A percentile compares a stretch with the other conserved stretches of the same genome.
These are phyloP conservation scores for Stemphylium lycopersici DNA, from an alignment of 2,329 filamentous ascomycete genomes.

Conservation along the genomic window DNA sequence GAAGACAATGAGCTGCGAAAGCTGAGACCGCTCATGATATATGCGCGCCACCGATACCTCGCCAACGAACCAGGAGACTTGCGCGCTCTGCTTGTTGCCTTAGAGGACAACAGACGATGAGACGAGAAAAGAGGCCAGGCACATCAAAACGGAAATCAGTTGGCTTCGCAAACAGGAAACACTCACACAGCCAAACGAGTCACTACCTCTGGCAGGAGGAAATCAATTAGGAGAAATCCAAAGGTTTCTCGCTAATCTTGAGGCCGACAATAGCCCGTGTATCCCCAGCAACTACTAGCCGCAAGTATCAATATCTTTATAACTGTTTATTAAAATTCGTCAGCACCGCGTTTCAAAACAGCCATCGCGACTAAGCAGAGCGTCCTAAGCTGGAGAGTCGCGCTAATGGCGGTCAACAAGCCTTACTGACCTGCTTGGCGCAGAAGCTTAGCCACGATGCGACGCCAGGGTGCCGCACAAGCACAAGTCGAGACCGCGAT, in stretches of 20 bases:
- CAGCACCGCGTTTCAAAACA: neutral
- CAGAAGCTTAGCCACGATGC: conserved; percentile 31
- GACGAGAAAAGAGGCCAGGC: neutral
- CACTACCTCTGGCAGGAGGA: neutral
- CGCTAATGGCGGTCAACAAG: conserved; percentile 24
- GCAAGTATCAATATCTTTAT: too few relatives aligned
- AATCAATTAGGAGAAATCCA: neutral
- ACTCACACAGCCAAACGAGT: neutral
- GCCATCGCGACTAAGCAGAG: too few relatives aligned
- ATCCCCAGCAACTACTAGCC: too few relatives aligned
- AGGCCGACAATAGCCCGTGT: neutral
- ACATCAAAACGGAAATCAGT: neutral
- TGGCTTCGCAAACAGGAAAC: neutral
- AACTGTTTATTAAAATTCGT: neutral
- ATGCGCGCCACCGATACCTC: neutral
- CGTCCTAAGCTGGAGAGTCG: neutral
- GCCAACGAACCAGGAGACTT: neutral
- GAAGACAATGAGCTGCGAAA: neutral
- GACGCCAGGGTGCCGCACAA: conserved; percentile 6
- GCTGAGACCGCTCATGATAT: neutral
- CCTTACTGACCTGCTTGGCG: conserved; percentile 32
- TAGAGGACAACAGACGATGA: neutral
- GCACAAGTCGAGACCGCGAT: conserved; percentile 13
- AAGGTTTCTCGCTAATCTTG: neutral
- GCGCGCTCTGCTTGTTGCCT: too few relatives aligned